phyloP scores from a whole-genome alignment of 345 rosid genomes.

The Citropsis articulata region DNA sequence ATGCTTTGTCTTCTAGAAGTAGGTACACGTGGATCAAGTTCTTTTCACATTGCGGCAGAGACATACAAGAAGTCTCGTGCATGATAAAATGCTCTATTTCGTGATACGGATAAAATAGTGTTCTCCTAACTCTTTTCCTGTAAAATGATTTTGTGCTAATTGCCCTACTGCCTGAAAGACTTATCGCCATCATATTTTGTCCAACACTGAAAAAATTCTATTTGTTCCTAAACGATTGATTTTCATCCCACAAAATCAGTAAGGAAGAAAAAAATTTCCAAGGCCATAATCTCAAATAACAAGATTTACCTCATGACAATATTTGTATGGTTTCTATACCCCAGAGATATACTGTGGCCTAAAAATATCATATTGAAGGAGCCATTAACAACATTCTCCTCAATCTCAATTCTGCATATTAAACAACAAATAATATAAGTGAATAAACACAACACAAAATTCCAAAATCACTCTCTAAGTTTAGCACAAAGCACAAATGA shows the following conservation, averaged over 20 bases:
- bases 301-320: slow-evolving; percentile 67
- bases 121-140: not conserved
- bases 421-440: not conserved
- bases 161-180: not conserved
- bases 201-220: not conserved
- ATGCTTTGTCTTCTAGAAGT: not conserved
- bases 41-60: not conserved
- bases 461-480: slow-evolving; percentile 1
- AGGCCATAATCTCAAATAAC: not conserved
- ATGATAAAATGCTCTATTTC: not conserved
- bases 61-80: not conserved
- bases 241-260: not conserved
- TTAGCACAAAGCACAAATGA: not conserved
- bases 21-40: not conserved
- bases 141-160: not conserved
- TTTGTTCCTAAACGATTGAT: slow-evolving; percentile 5
- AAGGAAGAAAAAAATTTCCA: not conserved
- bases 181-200: not conserved
- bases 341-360: slow-evolving; percentile 78
- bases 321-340: slow-evolving; percentile 90
- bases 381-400: slow-evolving; percentile 77
- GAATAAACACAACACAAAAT: not conserved
- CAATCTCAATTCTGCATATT: slow-evolving; percentile 68
- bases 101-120: not conserved
- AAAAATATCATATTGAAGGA: slow-evolving; percentile 90